Base-by-base conservation (phyloP, 441 rosid species). In the Metrosideros polymorpha region DNA sequence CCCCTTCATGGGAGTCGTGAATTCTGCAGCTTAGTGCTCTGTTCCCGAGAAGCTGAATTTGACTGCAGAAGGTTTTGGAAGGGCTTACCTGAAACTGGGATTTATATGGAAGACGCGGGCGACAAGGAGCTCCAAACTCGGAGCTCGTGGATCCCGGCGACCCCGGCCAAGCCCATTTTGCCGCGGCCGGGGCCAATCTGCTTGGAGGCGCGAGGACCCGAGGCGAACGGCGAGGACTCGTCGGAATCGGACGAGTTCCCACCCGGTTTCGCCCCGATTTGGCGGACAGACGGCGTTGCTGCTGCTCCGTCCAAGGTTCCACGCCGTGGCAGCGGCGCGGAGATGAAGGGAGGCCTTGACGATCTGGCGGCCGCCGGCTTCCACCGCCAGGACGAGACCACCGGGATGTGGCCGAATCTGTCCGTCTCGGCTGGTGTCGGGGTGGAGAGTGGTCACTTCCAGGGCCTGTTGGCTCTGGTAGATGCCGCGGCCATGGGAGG, bases 381-480 rank as follows among this genome's bases (percentile, higher is more conserved):
- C 39, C 82, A 82, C 83, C 76, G 59, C 32, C 12, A 19, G 9
- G 56, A 49, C 25, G 57, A 35, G 49, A 18, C 57, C 59, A 2
- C 45, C 27, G 42, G 85, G 82, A 52, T 43, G 32, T 55, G 32
- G 57, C 55, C 50, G 85, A 83, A n/a, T 42, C 55, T 39, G 42
- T 87, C 86, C 59, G 47, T 89, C 82, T 15, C 89, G 32, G 56
- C 87, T 45, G 88, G 71, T 12, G 87, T 87, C 51, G 47, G 82
- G 79, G 84, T 87, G 84, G 77, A 89, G 88, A 53, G 89, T 22
- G 89, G 92, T 32, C 86, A 94, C 87, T 93, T 90, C 85, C 76
- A 83, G 19, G 91, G 92, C 45, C 95, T 94, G 42, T 66, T 96
- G 89, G 95, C 94, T 63, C 91, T 91, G n/a, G 95, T 95, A 7